Percentiles rank a stretch among this genome's conserved stretches.
Conservation (phyloP, 495 filamentous ascomycete genomes). For the Patellaria atrata region DNA sequence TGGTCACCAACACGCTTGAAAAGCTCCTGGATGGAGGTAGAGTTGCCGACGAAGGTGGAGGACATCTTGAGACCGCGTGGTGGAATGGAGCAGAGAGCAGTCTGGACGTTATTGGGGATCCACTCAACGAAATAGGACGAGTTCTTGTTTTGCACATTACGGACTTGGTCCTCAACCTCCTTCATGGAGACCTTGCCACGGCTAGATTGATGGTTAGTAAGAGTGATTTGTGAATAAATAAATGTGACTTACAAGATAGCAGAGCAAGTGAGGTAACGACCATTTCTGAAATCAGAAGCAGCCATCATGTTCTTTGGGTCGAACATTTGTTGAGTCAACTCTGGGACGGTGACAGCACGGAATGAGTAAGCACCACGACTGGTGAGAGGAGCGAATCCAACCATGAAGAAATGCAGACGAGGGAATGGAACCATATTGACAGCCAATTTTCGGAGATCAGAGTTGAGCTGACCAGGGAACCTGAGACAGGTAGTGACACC, state of each 20-base stretch:
- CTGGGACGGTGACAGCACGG: conserved; percentile 93
- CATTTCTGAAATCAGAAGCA: conserved; percentile 98
- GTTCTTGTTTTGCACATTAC: conserved; percentile 99
- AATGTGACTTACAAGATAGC: conserved; percentile 64
- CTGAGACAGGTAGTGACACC: conserved; percentile 97
- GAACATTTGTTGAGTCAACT: conserved; percentile 99
- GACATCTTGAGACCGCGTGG: conserved; percentile 99
- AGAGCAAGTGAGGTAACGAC: conserved; percentile 98
- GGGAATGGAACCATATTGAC: conserved; percentile 99
- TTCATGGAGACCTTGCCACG: conserved; percentile 99
- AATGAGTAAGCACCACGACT: conserved; percentile 88
- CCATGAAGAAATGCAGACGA: conserved; percentile 99
- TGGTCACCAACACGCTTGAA: conserved; percentile 99
- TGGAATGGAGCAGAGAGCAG: conserved; percentile 97
- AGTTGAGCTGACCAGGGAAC: conserved; percentile 99
- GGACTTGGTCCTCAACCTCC: conserved; percentile 99
- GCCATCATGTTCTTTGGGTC: conserved; percentile 99
- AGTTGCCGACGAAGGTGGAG: conserved; percentile 98
- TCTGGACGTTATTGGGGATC: conserved; percentile 99
- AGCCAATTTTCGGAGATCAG: conserved; percentile 96
- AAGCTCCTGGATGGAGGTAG: conserved; percentile 98
- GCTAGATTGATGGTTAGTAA: conserved; percentile 39
- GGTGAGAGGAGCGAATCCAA: conserved; percentile 97
- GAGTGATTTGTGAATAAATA: neutral
- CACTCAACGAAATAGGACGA: conserved; percentile 99